Conservation (phyloP, 108 stramenopile genomes). For the Cyclostephanos tholiformis region DNA sequence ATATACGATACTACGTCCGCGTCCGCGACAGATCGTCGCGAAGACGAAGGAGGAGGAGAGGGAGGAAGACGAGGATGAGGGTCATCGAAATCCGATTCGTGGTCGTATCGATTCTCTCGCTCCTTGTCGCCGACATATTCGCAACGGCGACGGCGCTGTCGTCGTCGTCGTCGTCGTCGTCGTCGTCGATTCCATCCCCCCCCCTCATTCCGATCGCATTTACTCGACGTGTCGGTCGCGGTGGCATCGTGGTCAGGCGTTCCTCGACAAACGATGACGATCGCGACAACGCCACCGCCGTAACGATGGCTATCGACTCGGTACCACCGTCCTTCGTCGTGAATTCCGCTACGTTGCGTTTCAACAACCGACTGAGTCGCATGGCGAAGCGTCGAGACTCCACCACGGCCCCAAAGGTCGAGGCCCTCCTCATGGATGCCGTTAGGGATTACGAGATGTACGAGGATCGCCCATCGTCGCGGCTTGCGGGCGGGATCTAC, state of each 20-base stretch:
- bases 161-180: constrained; percentile 27
- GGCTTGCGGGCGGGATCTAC: neutral
- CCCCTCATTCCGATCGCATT: neutral
- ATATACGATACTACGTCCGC: too few relatives aligned
- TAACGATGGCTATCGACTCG: neutral
- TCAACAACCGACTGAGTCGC: constrained; percentile 40
- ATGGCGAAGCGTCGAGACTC: constrained; percentile 36
- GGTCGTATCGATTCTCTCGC: neutral
- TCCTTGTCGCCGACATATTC: neutral
- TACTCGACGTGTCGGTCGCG: neutral
- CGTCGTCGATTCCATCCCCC: neutral
- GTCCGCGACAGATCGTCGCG: too few relatives aligned
- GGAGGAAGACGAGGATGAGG: neutral
- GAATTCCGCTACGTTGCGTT: constrained; percentile 44
- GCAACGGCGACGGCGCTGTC: neutral
- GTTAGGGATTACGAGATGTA: constrained; percentile 29
- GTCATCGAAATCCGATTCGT: neutral
- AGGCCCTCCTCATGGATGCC: constrained; percentile 26
- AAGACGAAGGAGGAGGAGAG: neutral
- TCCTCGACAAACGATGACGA: neutral
- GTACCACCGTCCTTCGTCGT: constrained; percentile 12
- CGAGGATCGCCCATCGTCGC: neutral
- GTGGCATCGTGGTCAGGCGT: neutral
- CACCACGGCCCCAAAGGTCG: constrained; percentile 41
- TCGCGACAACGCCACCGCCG: neutral